Evolutionary conservation across 805 yeast genomes (phyloP).

Genomic region (Candida schatavii): DNA sequence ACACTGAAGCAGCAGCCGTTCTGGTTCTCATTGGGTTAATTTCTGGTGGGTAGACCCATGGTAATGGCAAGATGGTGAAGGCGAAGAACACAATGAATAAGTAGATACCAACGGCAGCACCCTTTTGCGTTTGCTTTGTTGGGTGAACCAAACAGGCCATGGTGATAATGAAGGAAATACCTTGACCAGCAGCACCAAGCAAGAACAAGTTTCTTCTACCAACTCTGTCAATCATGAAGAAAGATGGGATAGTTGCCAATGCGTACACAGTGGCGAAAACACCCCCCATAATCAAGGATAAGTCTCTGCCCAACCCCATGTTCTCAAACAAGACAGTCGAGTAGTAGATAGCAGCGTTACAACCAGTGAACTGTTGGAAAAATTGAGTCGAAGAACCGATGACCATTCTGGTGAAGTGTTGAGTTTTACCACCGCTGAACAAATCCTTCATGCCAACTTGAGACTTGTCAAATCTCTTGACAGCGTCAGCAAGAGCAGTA

Average conservation of each 20-base stretch:
- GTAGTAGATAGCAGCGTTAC: conserved; percentile 69
- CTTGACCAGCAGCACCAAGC: conserved; percentile 44
- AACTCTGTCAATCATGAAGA: conserved; percentile 39
- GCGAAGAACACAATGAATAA: conserved; percentile 44
- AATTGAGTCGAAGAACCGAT: conserved; percentile 66
- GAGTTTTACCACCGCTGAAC: conserved; percentile 53
- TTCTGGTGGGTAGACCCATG: conserved; percentile 49
- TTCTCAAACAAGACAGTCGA: conserved; percentile 54
- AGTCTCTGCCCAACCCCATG: conserved; percentile 48
- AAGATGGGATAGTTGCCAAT: conserved; percentile 46
- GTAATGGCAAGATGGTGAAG: conserved; percentile 42
- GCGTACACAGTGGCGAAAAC: conserved; percentile 61
- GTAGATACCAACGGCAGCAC: conserved; percentile 44
- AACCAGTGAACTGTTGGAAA: conserved; percentile 70
- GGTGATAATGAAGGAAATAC: conserved; percentile 36
- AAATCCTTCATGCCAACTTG: conserved; percentile 46
- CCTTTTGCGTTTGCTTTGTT: conserved; percentile 35
- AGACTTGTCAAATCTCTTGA: conserved; percentile 45
- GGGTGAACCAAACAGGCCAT: conserved; percentile 37
- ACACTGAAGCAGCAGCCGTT: conserved; percentile 42
- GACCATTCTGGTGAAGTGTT: conserved; percentile 57
- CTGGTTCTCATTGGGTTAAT: conserved; percentile 46
- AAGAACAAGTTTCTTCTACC: conserved; percentile 47
- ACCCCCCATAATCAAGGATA: conserved; percentile 63
- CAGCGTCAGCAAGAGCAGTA: conserved; percentile 47